Conservation (phyloP, 192 early-diverging fungal genomes). For the Thamnidium elegans region DNA sequence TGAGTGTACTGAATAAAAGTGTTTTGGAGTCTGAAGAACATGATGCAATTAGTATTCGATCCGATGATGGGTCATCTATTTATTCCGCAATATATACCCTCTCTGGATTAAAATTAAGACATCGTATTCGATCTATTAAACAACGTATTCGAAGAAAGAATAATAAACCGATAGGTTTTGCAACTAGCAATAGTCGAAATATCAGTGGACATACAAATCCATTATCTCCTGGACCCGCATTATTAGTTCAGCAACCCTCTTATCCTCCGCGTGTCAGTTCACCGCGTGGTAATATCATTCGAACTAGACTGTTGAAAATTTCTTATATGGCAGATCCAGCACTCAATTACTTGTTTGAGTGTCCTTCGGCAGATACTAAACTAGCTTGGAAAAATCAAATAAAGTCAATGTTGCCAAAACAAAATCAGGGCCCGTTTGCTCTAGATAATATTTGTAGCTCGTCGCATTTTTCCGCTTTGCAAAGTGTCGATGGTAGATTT, state of each 20-base stretch:
- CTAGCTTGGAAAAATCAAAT: not conserved
- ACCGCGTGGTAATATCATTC: not conserved
- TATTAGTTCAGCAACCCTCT: too few relatives aligned
- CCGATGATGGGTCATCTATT: not conserved
- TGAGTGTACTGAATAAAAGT: too few relatives aligned
- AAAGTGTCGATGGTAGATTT: conserved; percentile 4
- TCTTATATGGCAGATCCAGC: conserved; percentile 1
- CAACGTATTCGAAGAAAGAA: not conserved
- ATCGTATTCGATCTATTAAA: conserved; percentile 2
- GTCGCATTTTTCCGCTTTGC: not conserved
- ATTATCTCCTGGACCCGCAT: too few relatives aligned
- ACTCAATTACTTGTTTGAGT: conserved; percentile 4
- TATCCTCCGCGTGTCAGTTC: not conserved
- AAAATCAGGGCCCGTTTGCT: not conserved
- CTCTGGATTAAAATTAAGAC: not conserved
- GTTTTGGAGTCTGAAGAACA: too few relatives aligned
- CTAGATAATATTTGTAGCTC: conserved; percentile 6
- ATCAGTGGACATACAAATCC: too few relatives aligned
- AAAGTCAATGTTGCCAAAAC: not conserved
- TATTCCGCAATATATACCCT: not conserved
- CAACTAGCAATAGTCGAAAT: too few relatives aligned
- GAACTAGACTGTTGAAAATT: not conserved
- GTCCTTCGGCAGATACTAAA: not conserved
- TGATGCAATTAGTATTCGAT: too few relatives aligned
- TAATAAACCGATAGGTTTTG: not conserved